A percentile compares a stretch with the other conserved stretches of the same genome.
phyloP scores from a whole-genome alignment of 352 stramenopile genomes.

The Globisporangium spiculum region DNA sequence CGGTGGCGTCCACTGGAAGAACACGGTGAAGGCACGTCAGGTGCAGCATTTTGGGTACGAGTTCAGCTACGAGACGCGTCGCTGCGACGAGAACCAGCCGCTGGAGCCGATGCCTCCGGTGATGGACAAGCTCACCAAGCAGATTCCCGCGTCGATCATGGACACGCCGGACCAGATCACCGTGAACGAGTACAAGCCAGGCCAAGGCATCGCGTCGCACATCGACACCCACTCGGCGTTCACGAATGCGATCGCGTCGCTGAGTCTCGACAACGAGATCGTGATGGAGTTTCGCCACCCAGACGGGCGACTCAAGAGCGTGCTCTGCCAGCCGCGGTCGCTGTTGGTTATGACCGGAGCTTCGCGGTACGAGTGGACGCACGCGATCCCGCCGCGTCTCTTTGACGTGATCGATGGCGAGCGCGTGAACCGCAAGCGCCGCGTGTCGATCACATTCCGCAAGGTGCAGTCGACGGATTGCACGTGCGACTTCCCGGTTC shows the following conservation, averaged over 20 bases:
- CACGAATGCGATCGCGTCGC: constrained; percentile 71
- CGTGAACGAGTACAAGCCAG: constrained; percentile 88
- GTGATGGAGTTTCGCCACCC: constrained; percentile 85
- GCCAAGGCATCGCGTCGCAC: constrained; percentile 86
- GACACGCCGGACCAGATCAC: constrained; percentile 77
- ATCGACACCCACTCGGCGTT: constrained; percentile 90
- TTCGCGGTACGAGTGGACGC: constrained; percentile 86
- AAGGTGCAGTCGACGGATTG: constrained; percentile 73
- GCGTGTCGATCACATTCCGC: constrained; percentile 87
- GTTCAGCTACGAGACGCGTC: constrained; percentile 85
- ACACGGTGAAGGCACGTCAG: constrained; percentile 75
- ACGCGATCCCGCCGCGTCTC: constrained; percentile 76
- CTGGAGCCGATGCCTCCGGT: constrained; percentile 48
- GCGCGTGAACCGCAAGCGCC: constrained; percentile 55
- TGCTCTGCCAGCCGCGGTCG: constrained; percentile 68
- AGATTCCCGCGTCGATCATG: constrained; percentile 59
- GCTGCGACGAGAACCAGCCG: constrained; percentile 49
- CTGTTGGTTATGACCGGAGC: constrained; percentile 82
- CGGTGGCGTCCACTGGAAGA: constrained; percentile 50
- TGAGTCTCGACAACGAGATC: constrained; percentile 77
- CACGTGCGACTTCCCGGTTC: constrained; percentile 60
- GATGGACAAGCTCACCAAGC: constrained; percentile 41
- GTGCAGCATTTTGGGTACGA: constrained; percentile 88
- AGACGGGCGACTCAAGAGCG: constrained; percentile 51
- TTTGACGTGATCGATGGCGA: constrained; percentile 86